Percentiles rank a stretch among this genome's conserved stretches.
Evolutionary conservation across 2,329 filamentous ascomycete species (phyloP).

Genomic region (Penicillium sp.): DNA sequence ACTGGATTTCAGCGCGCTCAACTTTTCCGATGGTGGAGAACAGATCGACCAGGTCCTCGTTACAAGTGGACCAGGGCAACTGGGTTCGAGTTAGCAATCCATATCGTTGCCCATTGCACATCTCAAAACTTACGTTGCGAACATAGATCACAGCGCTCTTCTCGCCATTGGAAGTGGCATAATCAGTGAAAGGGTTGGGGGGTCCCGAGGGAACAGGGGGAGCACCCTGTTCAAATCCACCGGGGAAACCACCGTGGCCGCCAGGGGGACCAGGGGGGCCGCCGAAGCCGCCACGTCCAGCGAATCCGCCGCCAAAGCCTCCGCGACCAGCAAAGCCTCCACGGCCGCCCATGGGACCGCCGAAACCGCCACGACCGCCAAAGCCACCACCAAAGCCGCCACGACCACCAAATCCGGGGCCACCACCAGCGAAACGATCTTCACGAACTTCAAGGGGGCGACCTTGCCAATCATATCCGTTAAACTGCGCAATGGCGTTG

Average conservation of each 20-base stretch:
- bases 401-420: constrained; percentile 46
- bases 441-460: constrained; percentile 90
- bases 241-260: constrained; percentile 51
- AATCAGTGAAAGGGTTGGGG: constrained; percentile 91
- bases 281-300: constrained; percentile 35
- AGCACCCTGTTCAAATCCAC: constrained; percentile 33
- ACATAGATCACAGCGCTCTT: constrained; percentile 85
- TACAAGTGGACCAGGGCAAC: constrained; percentile 98
- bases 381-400: constrained; percentile 57
- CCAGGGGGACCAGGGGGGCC: constrained; percentile 40
- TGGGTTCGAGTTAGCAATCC: constrained; percentile 42
- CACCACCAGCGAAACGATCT: constrained; percentile 78
- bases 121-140: constrained; percentile 74
- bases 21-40: constrained; percentile 98
- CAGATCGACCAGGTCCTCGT: constrained; percentile 92
- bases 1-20: constrained; percentile 98
- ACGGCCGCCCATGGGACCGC: constrained; percentile 58
- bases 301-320: constrained; percentile 54
- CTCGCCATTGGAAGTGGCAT: constrained; percentile 81
- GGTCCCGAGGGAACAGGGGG: constrained; percentile 51
- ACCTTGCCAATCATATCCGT: constrained; percentile 98
- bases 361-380: constrained; percentile 56
- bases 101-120: background rate
- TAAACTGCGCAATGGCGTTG: constrained; percentile 95
- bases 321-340: constrained; percentile 46